Evolutionary conservation across 108 stramenopile species (phyloP), one percentile per base, ranked within the genome.

Genomic region (Cyclotella cryptica): DNA sequence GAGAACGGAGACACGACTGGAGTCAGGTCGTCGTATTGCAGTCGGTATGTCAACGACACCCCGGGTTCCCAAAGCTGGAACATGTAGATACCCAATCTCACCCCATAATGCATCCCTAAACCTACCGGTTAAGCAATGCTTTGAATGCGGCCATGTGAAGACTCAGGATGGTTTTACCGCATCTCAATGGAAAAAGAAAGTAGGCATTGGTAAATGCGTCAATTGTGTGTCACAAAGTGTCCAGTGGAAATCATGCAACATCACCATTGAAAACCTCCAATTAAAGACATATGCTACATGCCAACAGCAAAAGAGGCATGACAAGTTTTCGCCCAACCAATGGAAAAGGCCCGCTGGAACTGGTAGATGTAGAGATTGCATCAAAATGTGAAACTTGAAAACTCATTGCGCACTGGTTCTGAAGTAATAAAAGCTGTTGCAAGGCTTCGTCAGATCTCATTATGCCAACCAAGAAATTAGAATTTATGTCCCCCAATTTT

Each of bases 131-230:
- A 70, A 70, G 40, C 13, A 35, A 58, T 75, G 74, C 24, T 18
- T 57, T 0, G 54, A 52, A 13, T 75, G 74, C 35, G 11, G 24
- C 11, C 14, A 24, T 18, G 35, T 17, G 30, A 75, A 75, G 55
- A 51, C 64, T 15, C 64, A 66, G 49, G n/a, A 7, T 24, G 65
- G 29, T 24, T 75, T 75, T 27, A 55, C 74, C 28, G 64, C 74
- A 27, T 66, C 65, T 66, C 74, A 66, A 66, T 75, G 74, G 74
- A 75, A 55, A 27, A 66, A 58, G 28, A 44, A 29, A 15, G 47
- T 47, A n/a, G 74, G 51, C 0, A 55, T 64, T 35, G 24, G 63
- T 9, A 66, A 27, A 54, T 75, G 74, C 42, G 26, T 43, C 17
- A 22, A 24, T 0, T 75, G 74, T 26, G 65, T 75, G 0, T 75